phyloP scores from a whole-genome alignment of 257 asterid species.

The Solanum peruvianum region DNA sequence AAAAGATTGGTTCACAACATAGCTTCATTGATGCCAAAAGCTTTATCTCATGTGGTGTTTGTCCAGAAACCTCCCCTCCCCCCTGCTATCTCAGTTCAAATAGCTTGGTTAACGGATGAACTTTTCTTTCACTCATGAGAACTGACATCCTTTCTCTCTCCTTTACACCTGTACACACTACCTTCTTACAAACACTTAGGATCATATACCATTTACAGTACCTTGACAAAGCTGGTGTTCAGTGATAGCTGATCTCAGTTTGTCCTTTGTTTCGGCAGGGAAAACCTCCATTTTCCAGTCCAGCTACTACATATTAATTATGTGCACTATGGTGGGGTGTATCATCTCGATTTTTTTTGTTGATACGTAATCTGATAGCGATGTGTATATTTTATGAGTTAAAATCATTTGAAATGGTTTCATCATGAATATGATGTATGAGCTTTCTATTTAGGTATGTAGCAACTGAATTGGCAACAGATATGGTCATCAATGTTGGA shows the following conservation, averaged over 20 bases:
- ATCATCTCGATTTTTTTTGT: neutral
- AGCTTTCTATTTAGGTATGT: slow-evolving; percentile 29
- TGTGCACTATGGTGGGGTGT: neutral
- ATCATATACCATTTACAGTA: neutral
- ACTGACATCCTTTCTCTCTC: neutral
- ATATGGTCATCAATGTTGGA: slow-evolving; percentile 28
- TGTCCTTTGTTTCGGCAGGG: neutral
- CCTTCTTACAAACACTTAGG: neutral
- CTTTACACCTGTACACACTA: neutral
- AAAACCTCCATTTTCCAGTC: neutral
- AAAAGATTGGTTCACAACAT: neutral
- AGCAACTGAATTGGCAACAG: slow-evolving; percentile 35
- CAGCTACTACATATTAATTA: neutral
- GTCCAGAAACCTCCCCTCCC: neutral
- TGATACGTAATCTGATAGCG: neutral
- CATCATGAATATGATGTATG: neutral
- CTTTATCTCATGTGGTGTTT: neutral
- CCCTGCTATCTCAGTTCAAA: neutral
- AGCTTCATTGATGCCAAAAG: neutral
- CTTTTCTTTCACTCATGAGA: neutral
- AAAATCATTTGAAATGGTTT: neutral
- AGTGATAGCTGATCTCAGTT: neutral
- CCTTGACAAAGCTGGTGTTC: neutral
- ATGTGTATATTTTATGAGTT: neutral
- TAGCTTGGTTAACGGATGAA: neutral